Evolutionary conservation across 169 alveolate species (phyloP).

Genomic region (Plasmodium gaboni): DNA sequence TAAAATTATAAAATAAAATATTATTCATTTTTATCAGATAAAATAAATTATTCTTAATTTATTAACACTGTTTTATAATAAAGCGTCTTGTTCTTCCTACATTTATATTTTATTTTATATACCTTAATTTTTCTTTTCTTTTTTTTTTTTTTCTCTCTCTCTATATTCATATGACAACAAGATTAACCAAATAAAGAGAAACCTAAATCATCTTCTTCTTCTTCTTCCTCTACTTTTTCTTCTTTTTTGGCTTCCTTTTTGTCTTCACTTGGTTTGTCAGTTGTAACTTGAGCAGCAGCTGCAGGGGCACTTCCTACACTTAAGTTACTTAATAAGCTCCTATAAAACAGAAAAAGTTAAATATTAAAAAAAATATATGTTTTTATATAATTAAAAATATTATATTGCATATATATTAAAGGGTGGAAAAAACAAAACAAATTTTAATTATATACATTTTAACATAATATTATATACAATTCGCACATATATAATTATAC

Average conservation of each 20-base stretch:
- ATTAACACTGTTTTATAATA: too few relatives aligned
- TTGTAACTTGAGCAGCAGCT: conserved; percentile 70
- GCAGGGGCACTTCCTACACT: conserved; percentile 85
- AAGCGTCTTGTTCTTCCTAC: too few relatives aligned
- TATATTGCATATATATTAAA: background rate
- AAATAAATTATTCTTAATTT: too few relatives aligned
- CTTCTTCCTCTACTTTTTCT: conserved; percentile 81
- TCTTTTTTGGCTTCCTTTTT: conserved; percentile 76
- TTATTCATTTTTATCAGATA: too few relatives aligned
- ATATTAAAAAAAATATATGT: background rate
- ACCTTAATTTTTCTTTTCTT: too few relatives aligned
- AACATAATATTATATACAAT: too few relatives aligned
- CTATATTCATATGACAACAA: background rate
- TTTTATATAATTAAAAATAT: background rate
- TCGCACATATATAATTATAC: too few relatives aligned
- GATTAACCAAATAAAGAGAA: conserved; percentile 78
- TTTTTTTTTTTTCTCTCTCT: too few relatives aligned
- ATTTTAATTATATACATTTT: too few relatives aligned
- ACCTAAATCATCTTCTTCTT: conserved; percentile 81
- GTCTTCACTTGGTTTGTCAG: conserved; percentile 61
- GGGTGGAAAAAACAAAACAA: too few relatives aligned
- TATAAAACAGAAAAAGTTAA: conserved; percentile 6
- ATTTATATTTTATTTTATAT: too few relatives aligned
- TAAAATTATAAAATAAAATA: too few relatives aligned
- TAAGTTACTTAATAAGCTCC: conserved; percentile 70